Base-by-base conservation (phyloP, 768 basidiomycete species). In the Lenzites betulinus region DNA sequence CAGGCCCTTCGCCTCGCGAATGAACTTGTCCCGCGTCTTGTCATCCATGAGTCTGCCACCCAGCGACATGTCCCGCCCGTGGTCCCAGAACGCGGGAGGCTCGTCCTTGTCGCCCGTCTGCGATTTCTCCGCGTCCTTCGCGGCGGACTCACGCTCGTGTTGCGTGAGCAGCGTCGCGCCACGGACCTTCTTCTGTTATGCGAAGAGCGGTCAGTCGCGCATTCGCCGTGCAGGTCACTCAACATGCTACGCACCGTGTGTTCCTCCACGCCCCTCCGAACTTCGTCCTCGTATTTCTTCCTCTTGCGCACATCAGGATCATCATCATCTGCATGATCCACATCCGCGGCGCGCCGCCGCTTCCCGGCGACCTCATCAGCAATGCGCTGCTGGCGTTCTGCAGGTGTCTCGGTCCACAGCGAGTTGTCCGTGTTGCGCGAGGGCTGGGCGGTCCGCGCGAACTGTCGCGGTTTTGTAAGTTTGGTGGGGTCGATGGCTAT, bases 401-500 rank as follows among this genome's bases (percentile, higher is more conserved):
- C 88, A 0, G 97, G 97, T 0, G 97, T 98, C 78, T 99, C 97
- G 0, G 97, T 99, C 97, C 97, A 99, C 13, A 96, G 79, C 2
- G 87, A 87, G 55, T 75, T 81, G 65, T 90, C 90, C 30, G 73
- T 69, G 7, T 72, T 65, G 7, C 74, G 74, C 44, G 78, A 73
- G 1, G 78, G 74, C 13, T 76, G 71, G 3, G 69, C 66, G 23
- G 84, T 76, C 54, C 82, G 79, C n/a, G 89, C 85, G 74, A 95
- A 95, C 70, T 92, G 89, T 22, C 93, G 86, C 2, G 84, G 76
- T 72, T 86, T 89, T 62, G 64, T 75, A 22, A 94, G 76, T 69
- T 91, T 93, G 4, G 91, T 87, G 0, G 94, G 91, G 74, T 99
- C 96, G 35, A 96, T 83, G 18, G 84, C 93, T 94, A 64, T 44